Evolutionary conservation across 1,284 basidiomycete species (phyloP).

Genomic region (Earliella scabrosa): DNA sequence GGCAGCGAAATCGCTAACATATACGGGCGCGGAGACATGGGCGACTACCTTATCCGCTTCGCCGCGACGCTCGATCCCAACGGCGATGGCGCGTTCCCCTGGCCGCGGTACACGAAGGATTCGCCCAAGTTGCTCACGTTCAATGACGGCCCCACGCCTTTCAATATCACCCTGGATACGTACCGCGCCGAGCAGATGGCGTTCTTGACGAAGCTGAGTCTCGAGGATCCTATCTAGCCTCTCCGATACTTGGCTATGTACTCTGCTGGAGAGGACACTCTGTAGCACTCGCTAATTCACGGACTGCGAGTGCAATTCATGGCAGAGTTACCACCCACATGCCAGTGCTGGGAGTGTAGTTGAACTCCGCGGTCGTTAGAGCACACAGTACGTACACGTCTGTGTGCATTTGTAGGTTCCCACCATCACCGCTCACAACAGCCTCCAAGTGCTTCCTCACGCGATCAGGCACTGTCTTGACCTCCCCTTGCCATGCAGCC

Average conservation of each 20-base stretch:
- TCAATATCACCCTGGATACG: slow-evolving; percentile 42
- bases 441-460: too few relatives aligned
- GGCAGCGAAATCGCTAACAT: slow-evolving; percentile 18
- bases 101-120: slow-evolving; percentile 50
- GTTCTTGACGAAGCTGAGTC: slow-evolving; percentile 11
- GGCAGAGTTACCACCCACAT: too few relatives aligned
- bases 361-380: too few relatives aligned
- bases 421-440: too few relatives aligned
- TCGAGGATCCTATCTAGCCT: slow-evolving; percentile 6
- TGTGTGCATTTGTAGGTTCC: too few relatives aligned
- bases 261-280: not conserved
- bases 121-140: slow-evolving; percentile 48
- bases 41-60: slow-evolving; percentile 24
- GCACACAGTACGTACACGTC: too few relatives aligned
- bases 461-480: too few relatives aligned
- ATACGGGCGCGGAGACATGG: slow-evolving; percentile 18
- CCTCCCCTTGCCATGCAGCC: too few relatives aligned
- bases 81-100: slow-evolving; percentile 38
- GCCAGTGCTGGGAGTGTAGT: too few relatives aligned
- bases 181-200: slow-evolving; percentile 41
- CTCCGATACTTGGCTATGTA: too few relatives aligned
- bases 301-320: too few relatives aligned
- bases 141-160: slow-evolving; percentile 42
- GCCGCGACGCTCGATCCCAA: slow-evolving; percentile 35
- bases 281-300: too few relatives aligned